Conservation (phyloP, 1,139 yeast species). For the Sugiyamaella japonica region DNA sequence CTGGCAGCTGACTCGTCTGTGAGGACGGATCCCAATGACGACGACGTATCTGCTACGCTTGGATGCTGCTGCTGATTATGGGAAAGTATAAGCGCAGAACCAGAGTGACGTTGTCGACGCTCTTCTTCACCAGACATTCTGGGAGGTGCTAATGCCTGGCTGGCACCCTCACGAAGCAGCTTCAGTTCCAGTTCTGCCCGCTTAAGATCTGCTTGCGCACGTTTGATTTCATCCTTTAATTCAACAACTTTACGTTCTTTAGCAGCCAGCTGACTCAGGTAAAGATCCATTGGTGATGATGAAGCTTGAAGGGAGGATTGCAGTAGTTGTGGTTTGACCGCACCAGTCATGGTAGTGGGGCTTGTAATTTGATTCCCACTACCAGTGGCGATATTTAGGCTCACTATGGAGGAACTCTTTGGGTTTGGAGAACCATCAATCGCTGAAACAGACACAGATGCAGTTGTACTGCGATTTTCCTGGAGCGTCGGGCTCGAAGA, state of each 20-base stretch:
- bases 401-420: not conserved
- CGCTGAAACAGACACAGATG: not conserved
- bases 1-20: not conserved
- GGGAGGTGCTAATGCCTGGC: constrained; percentile 24
- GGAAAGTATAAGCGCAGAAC: constrained; percentile 1
- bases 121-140: constrained; percentile 7
- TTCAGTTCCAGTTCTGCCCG: constrained; percentile 36
- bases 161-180: constrained; percentile 32
- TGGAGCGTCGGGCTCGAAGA: not conserved
- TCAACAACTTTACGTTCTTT: constrained; percentile 42
- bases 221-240: constrained; percentile 38
- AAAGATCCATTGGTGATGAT: constrained; percentile 22
- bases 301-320: not conserved
- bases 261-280: constrained; percentile 39
- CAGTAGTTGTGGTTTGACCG: not conserved
- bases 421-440: not conserved
- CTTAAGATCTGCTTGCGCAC: constrained; percentile 35
- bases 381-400: not conserved
- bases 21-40: not conserved
- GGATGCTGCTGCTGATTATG: not conserved
- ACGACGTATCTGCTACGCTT: not conserved
- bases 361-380: not conserved
- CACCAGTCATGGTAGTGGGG: not conserved
- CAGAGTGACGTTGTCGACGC: not conserved
- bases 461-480: constrained; percentile 1